Percentiles rank a stretch among this genome's conserved stretches.
These are phyloP conservation scores for Celoporthe dispersa DNA, from an alignment of 2,329 filamentous ascomycete genomes.

Conservation along the genomic window DNA sequence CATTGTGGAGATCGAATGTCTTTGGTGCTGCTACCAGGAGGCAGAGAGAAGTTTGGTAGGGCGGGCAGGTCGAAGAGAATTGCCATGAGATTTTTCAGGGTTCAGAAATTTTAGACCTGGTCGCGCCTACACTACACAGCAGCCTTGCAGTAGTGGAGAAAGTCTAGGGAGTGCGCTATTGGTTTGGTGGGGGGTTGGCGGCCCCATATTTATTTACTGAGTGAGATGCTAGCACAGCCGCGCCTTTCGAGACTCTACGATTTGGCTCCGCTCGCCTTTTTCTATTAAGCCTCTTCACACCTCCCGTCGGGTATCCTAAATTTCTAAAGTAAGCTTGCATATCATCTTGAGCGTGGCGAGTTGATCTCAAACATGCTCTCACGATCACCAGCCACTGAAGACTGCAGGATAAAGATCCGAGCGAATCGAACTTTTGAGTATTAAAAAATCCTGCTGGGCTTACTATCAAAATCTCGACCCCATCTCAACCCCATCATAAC, in stretches of 20 bases:
- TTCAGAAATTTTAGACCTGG: slow-evolving; percentile 27
- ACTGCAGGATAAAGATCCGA: background rate
- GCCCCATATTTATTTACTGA: slow-evolving; percentile 11
- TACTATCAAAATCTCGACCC: background rate
- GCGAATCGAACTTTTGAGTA: background rate
- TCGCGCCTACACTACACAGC: slow-evolving; percentile 9
- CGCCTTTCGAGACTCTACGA: background rate
- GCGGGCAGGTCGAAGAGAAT: background rate
- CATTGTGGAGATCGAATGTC: slow-evolving; percentile 16
- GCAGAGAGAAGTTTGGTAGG: background rate
- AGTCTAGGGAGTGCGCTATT: slow-evolving; percentile 6
- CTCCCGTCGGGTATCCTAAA: background rate
- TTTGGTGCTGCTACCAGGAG: background rate
- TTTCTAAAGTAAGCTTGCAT: background rate
- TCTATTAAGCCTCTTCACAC: background rate
- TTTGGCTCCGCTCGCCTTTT: background rate
- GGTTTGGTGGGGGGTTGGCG: background rate
- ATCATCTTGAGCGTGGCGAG: background rate
- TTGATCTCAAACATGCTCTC: background rate
- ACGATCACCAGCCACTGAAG: no score
- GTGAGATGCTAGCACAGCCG: slow-evolving; percentile 15
- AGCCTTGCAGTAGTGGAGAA: slow-evolving; percentile 26
- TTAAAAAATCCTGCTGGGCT: background rate
- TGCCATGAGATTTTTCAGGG: slow-evolving; percentile 9
- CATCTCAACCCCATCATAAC: background rate